A percentile compares a stretch with the other conserved stretches of the same genome.
These are phyloP conservation scores for Peziza echinospora DNA, from an alignment of 495 filamentous ascomycete species.

Conservation along the genomic window DNA sequence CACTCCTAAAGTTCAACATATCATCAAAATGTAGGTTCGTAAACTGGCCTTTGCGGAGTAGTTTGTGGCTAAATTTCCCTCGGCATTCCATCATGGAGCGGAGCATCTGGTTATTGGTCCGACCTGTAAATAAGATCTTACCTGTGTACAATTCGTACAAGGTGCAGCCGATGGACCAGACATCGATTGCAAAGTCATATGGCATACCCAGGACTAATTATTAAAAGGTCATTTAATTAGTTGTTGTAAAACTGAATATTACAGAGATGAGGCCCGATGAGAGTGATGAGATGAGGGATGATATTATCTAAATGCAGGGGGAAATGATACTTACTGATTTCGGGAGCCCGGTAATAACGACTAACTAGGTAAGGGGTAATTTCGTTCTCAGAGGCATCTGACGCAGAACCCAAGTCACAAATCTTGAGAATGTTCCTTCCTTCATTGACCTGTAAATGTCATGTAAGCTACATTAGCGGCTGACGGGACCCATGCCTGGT, in stretches of 20 bases:
- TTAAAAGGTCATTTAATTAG: neutral
- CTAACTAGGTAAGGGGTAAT: constrained; percentile 86
- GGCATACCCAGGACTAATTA: constrained; percentile 56
- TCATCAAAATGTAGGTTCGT: constrained; percentile 67
- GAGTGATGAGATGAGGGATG: neutral
- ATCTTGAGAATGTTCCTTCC: constrained; percentile 70
- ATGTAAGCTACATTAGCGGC: constrained; percentile 1
- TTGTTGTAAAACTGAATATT: neutral
- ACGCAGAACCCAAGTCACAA: constrained; percentile 86
- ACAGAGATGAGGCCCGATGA: neutral
- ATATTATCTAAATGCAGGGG: neutral
- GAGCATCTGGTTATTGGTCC: constrained; percentile 95
- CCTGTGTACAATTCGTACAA: constrained; percentile 93
- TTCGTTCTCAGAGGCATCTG: constrained; percentile 70
- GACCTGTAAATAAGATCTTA: constrained; percentile 86
- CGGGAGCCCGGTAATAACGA: constrained; percentile 89
- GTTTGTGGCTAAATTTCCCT: constrained; percentile 72
- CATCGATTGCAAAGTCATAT: constrained; percentile 83
- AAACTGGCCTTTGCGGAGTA: constrained; percentile 58
- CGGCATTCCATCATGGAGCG: constrained; percentile 88
- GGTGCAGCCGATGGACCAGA: constrained; percentile 95
- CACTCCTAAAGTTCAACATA: constrained; percentile 61
- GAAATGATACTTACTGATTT: constrained; percentile 41
- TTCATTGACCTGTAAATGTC: constrained; percentile 42
- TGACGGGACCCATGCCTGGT: neutral